phyloP scores from a whole-genome alignment of 1,139 yeast genomes.

The Yamadazyma oceani region DNA sequence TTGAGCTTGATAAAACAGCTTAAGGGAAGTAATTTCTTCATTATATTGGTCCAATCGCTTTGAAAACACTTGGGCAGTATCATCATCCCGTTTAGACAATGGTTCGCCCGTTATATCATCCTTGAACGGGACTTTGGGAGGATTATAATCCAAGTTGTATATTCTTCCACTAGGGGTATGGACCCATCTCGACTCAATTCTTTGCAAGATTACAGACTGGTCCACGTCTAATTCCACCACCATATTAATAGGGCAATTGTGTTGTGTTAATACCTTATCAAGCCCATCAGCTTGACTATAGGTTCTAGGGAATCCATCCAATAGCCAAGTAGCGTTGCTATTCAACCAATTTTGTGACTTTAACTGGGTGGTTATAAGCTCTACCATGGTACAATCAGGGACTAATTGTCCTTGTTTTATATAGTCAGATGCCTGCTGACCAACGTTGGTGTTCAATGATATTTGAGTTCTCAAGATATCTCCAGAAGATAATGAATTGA shows the following conservation, averaged over 20 bases:
- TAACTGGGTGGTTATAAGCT: constrained; percentile 55
- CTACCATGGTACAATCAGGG: constrained; percentile 70
- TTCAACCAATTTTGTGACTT: constrained; percentile 45
- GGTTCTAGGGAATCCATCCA: constrained; percentile 93
- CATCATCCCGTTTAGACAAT: constrained; percentile 75
- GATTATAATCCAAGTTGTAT: constrained; percentile 82
- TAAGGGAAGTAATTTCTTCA: constrained; percentile 59
- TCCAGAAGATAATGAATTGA: constrained; percentile 73
- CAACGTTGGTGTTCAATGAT: constrained; percentile 52
- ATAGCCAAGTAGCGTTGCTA: constrained; percentile 57
- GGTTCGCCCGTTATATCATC: constrained; percentile 93
- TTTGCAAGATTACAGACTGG: constrained; percentile 68
- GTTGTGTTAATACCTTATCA: constrained; percentile 42
- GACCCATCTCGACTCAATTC: constrained; percentile 85
- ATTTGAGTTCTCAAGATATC: constrained; percentile 76
- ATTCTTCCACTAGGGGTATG: constrained; percentile 84
- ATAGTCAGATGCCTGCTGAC: constrained; percentile 54
- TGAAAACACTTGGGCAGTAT: constrained; percentile 66
- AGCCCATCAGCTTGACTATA: constrained; percentile 63
- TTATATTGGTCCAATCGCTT: constrained; percentile 66
- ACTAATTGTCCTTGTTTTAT: constrained; percentile 66
- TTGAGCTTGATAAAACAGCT: constrained; percentile 52
- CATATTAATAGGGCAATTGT: constrained; percentile 52
- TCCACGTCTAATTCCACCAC: constrained; percentile 88
- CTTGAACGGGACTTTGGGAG: constrained; percentile 76